Evolutionary conservation across 2,329 filamentous ascomycete species (phyloP).

Genomic region (Chrysoporthe austroafricana): DNA sequence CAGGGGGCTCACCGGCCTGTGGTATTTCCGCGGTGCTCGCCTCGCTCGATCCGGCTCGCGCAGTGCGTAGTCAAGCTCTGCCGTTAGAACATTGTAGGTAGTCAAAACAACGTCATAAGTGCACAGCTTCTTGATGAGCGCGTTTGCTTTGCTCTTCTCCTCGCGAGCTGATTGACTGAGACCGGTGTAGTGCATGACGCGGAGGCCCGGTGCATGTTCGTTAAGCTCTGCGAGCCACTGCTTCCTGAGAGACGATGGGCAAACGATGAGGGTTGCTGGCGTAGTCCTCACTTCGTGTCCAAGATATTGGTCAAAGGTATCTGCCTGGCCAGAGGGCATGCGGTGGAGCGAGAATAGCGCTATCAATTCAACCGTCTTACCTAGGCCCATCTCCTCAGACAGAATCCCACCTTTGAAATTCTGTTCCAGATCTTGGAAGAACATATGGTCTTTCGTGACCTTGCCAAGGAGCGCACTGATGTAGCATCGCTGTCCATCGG

Average conservation of each 20-base stretch:
- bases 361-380: conserved; percentile 79
- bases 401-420: conserved; percentile 66
- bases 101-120: conserved; percentile 64
- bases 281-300: conserved; percentile 51
- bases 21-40: conserved; percentile 68
- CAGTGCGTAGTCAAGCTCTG: conserved; percentile 77
- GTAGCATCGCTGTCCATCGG: conserved; percentile 42
- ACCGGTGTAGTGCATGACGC: conserved; percentile 61
- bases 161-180: conserved; percentile 40
- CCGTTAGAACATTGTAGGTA: conserved; percentile 71
- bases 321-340: conserved; percentile 37
- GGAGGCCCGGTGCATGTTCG: conserved; percentile 61
- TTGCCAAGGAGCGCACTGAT: conserved; percentile 65
- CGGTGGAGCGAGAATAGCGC: conserved; percentile 69
- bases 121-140: conserved; percentile 50
- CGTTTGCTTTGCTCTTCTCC: conserved; percentile 41
- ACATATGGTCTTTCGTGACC: conserved; percentile 52
- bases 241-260: conserved; percentile 57
- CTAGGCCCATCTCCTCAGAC: conserved; percentile 82
- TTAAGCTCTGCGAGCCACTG: conserved; percentile 67
- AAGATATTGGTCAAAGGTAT: conserved; percentile 44
- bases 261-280: conserved; percentile 64
- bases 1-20: conserved; percentile 73
- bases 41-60: conserved; percentile 70
- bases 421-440: conserved; percentile 47